Percentiles rank a stretch among this genome's conserved stretches.
These are phyloP conservation scores for Mortierella claussenii DNA, from an alignment of 192 early-diverging fungal genomes.

Conservation along the genomic window DNA sequence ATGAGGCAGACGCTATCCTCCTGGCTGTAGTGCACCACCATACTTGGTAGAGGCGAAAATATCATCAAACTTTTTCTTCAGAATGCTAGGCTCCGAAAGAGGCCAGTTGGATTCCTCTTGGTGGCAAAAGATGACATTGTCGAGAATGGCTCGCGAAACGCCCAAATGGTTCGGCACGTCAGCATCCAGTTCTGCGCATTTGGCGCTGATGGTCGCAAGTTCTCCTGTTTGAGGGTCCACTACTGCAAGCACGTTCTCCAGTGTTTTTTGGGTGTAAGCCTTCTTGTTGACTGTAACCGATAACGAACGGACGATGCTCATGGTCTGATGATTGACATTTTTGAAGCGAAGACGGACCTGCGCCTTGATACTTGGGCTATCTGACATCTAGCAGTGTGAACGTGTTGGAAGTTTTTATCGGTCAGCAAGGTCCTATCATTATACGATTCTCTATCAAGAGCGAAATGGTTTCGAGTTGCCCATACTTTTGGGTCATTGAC, in stretches of 20 bases:
- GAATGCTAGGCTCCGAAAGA: conserved; percentile 80
- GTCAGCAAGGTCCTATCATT: too few species aligned
- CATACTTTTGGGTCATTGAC: conserved; percentile 92
- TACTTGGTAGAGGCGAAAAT: conserved; percentile 93
- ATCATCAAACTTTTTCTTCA: conserved; percentile 99
- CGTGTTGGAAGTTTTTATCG: too few species aligned
- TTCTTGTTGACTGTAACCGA: conserved; percentile 75
- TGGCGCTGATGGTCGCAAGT: conserved; percentile 76
- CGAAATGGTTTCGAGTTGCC: too few species aligned
- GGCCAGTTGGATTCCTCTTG: conserved; percentile 99
- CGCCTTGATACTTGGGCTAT: conserved; percentile 85
- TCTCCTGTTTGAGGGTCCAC: conserved; percentile 66
- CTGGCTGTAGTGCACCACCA: too few species aligned
- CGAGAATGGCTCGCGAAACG: conserved; percentile 90
- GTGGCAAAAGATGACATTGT: conserved; percentile 99
- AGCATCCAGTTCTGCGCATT: conserved; percentile 88
- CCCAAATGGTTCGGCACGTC: conserved; percentile 89
- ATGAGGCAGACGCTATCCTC: too few species aligned
- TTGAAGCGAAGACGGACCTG: conserved; percentile 91
- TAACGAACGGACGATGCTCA: conserved; percentile 84
- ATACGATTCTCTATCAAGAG: too few species aligned
- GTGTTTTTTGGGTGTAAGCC: conserved; percentile 71
- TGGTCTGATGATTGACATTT: conserved; percentile 76
- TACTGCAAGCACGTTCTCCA: conserved; percentile 79
- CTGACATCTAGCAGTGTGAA: conserved; percentile 77